A percentile compares a stretch with the other conserved stretches of the same genome.
Conservation (phyloP, 1,284 basidiomycete genomes). For the Leucoagaricus sp. region DNA sequence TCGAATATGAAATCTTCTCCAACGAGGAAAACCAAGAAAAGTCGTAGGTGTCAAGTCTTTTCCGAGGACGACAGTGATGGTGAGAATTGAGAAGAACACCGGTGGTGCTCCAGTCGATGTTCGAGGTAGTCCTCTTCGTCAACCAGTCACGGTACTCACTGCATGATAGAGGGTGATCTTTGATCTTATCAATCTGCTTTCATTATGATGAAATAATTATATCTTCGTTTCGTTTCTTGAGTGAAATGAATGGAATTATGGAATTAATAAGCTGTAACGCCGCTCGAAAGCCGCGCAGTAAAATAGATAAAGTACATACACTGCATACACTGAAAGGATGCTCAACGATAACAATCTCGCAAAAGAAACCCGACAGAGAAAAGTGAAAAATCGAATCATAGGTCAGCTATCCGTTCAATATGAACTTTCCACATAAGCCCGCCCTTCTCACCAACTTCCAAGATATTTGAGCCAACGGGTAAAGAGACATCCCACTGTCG, state of each 20-base stretch:
- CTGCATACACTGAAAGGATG: not conserved
- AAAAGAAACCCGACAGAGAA: not conserved
- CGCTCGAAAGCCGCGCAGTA: not conserved
- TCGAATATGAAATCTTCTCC: too few relatives aligned
- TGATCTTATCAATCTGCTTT: not conserved
- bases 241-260: too few relatives aligned
- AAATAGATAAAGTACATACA: constrained; percentile 10
- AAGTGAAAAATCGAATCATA: not conserved
- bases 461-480: constrained; percentile 50
- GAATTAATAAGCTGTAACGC: not conserved
- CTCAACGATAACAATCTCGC: constrained; percentile 1
- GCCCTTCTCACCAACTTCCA: constrained; percentile 72
- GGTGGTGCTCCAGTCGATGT: too few relatives aligned
- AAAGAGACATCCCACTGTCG: constrained; percentile 59
- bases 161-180: too few relatives aligned
- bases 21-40: too few relatives aligned
- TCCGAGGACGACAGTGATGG: not conserved
- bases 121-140: not conserved
- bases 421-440: constrained; percentile 69
- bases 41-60: too few relatives aligned
- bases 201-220: constrained; percentile 2
- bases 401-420: constrained; percentile 44
- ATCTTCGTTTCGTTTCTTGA: not conserved
- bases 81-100: not conserved
- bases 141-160: not conserved